Percentiles rank a stretch among this genome's conserved stretches.
Conservation (phyloP, 345 rosid species). For the Ceriops decandra region DNA sequence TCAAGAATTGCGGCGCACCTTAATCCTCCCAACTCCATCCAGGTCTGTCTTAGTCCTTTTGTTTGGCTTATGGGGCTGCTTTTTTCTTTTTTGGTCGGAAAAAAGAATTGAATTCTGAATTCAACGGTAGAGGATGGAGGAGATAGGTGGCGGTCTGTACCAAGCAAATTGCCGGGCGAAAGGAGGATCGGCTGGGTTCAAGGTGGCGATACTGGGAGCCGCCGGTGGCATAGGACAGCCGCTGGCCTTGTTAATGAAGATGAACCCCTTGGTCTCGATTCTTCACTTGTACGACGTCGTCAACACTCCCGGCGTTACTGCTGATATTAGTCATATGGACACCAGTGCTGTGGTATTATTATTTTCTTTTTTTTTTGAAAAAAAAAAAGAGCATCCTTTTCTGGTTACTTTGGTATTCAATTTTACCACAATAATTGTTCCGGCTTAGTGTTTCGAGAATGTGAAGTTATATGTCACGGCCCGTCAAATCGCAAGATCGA, state of each 20-base stretch:
- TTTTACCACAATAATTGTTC: not conserved
- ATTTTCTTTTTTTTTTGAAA: too few species aligned
- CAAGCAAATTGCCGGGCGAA: slow-evolving; percentile 69
- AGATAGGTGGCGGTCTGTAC: slow-evolving; percentile 38
- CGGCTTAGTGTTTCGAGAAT: not conserved
- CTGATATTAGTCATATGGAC: slow-evolving; percentile 98
- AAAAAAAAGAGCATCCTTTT: slow-evolving; percentile 1
- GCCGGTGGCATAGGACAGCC: slow-evolving; percentile 99
- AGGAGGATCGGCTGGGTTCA: slow-evolving; percentile 86
- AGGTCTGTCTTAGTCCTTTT: slow-evolving; percentile 24
- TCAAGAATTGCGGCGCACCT: slow-evolving; percentile 77
- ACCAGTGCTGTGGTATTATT: slow-evolving; percentile 61
- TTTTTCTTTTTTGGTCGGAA: not conserved
- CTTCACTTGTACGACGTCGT: slow-evolving; percentile 96
- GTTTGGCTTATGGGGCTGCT: not conserved
- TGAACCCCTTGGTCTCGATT: slow-evolving; percentile 86
- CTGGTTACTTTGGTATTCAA: not conserved
- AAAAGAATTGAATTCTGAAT: not conserved
- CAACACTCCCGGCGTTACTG: slow-evolving; percentile 88
- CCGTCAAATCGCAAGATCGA: too few species aligned
- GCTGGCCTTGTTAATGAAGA: slow-evolving; percentile 87
- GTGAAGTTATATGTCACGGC: too few species aligned
- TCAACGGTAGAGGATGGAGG: slow-evolving; percentile 34
- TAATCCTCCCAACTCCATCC: slow-evolving; percentile 43
- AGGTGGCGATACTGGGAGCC: slow-evolving; percentile 91